Conservation (phyloP, 2,329 filamentous ascomycete genomes). For the Parafenestella ontariensis region DNA sequence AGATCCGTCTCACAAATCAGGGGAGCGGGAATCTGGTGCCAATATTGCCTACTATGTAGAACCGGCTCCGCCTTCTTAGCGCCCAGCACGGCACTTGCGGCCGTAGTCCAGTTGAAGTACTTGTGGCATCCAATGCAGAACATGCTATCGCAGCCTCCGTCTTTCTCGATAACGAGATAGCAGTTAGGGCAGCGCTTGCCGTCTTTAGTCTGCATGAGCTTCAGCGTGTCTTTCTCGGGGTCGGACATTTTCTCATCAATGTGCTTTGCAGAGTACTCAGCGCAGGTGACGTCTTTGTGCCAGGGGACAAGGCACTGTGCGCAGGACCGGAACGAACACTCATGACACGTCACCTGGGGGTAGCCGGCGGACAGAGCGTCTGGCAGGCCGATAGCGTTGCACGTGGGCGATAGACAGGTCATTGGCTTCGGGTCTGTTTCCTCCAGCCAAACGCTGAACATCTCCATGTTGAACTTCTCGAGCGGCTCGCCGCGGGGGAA, state of each 20-base stretch:
- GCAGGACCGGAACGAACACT: slow-evolving; percentile 29
- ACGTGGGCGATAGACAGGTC: slow-evolving; percentile 24
- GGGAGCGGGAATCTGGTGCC: not conserved
- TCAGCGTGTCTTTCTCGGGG: slow-evolving; percentile 28
- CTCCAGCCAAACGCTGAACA: slow-evolving; percentile 30
- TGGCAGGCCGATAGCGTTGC: slow-evolving; percentile 21
- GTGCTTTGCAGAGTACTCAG: slow-evolving; percentile 23
- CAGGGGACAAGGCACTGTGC: slow-evolving; percentile 30
- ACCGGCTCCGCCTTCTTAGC: slow-evolving; percentile 18
- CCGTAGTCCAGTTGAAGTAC: slow-evolving; percentile 37
- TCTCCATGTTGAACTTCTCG: slow-evolving; percentile 35
- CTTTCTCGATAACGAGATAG: slow-evolving; percentile 39
- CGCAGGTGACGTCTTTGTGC: slow-evolving; percentile 33
- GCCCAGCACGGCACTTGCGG: slow-evolving; percentile 28
- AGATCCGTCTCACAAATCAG: slow-evolving; percentile 2
- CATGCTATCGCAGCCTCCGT: slow-evolving; percentile 38
- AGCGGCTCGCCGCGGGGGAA: slow-evolving; percentile 20
- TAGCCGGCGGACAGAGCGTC: slow-evolving; percentile 27
- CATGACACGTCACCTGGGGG: slow-evolving; percentile 32
- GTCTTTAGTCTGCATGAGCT: slow-evolving; percentile 32
- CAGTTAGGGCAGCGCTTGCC: slow-evolving; percentile 41
- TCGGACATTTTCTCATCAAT: slow-evolving; percentile 30
- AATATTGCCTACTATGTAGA: slow-evolving; percentile 1
- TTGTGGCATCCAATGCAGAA: slow-evolving; percentile 31
- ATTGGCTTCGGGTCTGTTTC: slow-evolving; percentile 9